phyloP scores from a whole-genome alignment of 345 rosid species.

The Fremontodendron californicum region DNA sequence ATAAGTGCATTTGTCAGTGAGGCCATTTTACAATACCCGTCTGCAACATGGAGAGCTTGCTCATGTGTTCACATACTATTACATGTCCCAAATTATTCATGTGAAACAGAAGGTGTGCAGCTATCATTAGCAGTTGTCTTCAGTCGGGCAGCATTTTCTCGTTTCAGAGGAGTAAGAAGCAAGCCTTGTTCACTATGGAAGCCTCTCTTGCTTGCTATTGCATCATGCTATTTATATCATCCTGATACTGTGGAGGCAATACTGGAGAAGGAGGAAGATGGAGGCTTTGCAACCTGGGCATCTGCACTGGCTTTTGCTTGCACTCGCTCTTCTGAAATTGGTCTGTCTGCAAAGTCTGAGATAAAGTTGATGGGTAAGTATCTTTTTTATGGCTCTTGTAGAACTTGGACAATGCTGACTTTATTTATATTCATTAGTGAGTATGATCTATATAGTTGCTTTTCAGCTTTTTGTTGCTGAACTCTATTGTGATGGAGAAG shows the following conservation, averaged over 20 bases:
- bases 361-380: slow-evolving; percentile 59
- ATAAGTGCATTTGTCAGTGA: slow-evolving; percentile 64
- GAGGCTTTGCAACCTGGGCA: slow-evolving; percentile 65
- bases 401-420: not conserved
- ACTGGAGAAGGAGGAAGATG: slow-evolving; percentile 48
- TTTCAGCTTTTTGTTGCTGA: not conserved
- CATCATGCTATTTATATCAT: slow-evolving; percentile 66
- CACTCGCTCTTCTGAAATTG: slow-evolving; percentile 38
- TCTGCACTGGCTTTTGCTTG: slow-evolving; percentile 50
- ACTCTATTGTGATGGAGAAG: not conserved
- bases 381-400: slow-evolving; percentile 1
- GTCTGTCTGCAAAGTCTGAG: slow-evolving; percentile 47
- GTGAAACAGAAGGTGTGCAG: slow-evolving; percentile 50
- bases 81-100: slow-evolving; percentile 58
- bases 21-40: slow-evolving; percentile 67
- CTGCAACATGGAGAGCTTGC: slow-evolving; percentile 78
- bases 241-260: slow-evolving; percentile 51
- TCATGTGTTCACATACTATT: slow-evolving; percentile 64
- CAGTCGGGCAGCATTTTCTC: slow-evolving; percentile 66
- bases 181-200: slow-evolving; percentile 68
- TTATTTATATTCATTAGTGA: not conserved
- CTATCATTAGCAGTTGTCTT: slow-evolving; percentile 50
- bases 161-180: slow-evolving; percentile 43
- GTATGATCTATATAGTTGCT: not conserved
- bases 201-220: slow-evolving; percentile 69